These are phyloP conservation scores for Anthoceros angustus DNA, from an alignment of 225 moss, liverwort and hornwort genomes.

Conservation along the genomic window DNA sequence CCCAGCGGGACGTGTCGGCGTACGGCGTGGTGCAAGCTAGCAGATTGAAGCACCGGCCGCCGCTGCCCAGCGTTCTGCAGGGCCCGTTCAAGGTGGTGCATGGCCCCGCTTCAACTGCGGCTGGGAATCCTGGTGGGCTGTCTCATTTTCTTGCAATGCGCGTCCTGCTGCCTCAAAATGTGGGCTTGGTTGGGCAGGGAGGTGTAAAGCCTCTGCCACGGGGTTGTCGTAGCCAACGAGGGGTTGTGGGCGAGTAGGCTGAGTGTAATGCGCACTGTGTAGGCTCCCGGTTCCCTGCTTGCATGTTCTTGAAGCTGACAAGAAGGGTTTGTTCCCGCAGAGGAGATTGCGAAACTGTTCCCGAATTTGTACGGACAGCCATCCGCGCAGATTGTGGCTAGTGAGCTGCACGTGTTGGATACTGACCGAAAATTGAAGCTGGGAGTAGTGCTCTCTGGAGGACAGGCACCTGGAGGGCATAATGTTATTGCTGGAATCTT, in stretches of 20 bases:
- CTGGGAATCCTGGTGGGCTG: slow-evolving; percentile 27
- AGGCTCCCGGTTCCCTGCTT: too few relatives aligned
- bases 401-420: slow-evolving; percentile 11
- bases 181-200: neutral
- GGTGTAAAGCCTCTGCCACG: neutral
- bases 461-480: slow-evolving; percentile 82
- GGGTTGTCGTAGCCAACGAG: neutral
- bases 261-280: too few relatives aligned
- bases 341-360: slow-evolving; percentile 55
- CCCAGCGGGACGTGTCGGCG: slow-evolving; percentile 29
- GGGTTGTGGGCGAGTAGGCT: too few relatives aligned
- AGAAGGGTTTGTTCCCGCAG: slow-evolving; percentile 10
- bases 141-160: neutral
- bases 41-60: slow-evolving; percentile 41
- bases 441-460: slow-evolving; percentile 75
- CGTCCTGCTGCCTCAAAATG: neutral
- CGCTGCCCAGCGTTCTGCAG: slow-evolving; percentile 54
- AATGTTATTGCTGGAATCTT: slow-evolving; percentile 90
- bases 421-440: slow-evolving; percentile 32
- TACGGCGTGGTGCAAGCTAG: slow-evolving; percentile 62
- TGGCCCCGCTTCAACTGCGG: slow-evolving; percentile 42
- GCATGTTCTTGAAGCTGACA: neutral
- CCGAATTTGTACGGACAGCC: slow-evolving; percentile 62
- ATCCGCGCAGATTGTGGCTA: slow-evolving; percentile 30
- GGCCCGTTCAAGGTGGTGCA: slow-evolving; percentile 25